These are phyloP conservation scores for Plantago major DNA, from an alignment of 257 asterid genomes.

Conservation along the genomic window DNA sequence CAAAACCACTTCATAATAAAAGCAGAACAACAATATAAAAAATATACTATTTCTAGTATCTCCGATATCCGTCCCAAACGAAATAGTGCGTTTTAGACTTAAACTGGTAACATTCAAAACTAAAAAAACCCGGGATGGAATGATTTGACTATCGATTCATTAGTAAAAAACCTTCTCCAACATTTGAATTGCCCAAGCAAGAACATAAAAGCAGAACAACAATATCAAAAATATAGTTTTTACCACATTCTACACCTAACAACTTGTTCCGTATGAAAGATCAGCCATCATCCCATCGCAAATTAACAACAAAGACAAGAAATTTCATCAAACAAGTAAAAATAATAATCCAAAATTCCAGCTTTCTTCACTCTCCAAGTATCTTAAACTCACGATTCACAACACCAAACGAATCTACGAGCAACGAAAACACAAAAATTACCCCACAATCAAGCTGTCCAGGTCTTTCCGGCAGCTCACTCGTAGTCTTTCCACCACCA, in stretches of 20 bases:
- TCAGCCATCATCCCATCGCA: background rate
- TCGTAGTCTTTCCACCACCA: conserved; percentile 31
- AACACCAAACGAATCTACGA: background rate
- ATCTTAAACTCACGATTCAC: background rate
- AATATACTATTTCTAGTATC: too few species aligned
- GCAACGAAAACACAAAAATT: conserved; percentile 15
- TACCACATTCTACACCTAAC: background rate
- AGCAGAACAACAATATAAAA: too few species aligned
- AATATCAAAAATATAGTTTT: background rate
- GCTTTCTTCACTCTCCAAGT: conserved; percentile 1
- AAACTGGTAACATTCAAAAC: too few species aligned
- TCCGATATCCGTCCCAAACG: too few species aligned
- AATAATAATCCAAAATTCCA: background rate
- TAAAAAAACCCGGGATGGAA: too few species aligned
- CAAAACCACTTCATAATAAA: too few species aligned
- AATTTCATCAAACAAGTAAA: background rate
- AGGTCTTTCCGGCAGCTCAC: conserved; percentile 49
- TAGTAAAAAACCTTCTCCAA: too few species aligned
- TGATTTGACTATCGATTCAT: too few species aligned
- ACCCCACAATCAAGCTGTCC: conserved; percentile 69
- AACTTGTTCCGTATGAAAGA: background rate
- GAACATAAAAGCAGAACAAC: conserved; percentile 2
- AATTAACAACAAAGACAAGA: conserved; percentile 5
- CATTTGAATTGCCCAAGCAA: too few species aligned
- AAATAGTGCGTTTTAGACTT: too few species aligned